Evolutionary conservation across 202 grass and related monocot species (phyloP).

Genomic region (Schoenoplectus triqueter): DNA sequence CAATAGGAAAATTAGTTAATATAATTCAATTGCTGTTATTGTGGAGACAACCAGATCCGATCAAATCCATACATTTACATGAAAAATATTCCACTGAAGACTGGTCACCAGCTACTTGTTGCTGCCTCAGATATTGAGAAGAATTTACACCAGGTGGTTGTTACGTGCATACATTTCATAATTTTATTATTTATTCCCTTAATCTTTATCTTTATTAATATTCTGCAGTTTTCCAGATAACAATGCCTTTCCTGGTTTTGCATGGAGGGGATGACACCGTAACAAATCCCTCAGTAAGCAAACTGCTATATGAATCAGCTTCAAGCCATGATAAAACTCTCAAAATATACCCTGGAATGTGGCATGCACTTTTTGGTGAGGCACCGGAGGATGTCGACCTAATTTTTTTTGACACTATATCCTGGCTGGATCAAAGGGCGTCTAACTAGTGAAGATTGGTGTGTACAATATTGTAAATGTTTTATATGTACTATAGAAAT

Average conservation of each 20-base stretch:
- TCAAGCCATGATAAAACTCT: constrained; percentile 68
- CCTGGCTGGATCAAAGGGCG: constrained; percentile 56
- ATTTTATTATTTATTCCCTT: neutral
- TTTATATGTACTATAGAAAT: neutral
- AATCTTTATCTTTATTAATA: constrained; percentile 12
- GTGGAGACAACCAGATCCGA: constrained; percentile 40
- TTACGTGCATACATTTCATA: neutral
- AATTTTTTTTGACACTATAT: constrained; percentile 62
- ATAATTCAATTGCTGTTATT: constrained; percentile 7
- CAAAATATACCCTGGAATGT: constrained; percentile 80
- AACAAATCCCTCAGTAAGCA: constrained; percentile 59
- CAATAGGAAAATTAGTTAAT: neutral
- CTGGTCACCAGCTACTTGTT: constrained; percentile 58
- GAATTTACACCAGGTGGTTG: constrained; percentile 55
- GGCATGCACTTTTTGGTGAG: constrained; percentile 66
- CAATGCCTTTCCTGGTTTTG: constrained; percentile 64
- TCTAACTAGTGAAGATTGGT: neutral
- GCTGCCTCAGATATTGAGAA: constrained; percentile 62
- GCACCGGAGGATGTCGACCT: constrained; percentile 52
- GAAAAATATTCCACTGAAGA: constrained; percentile 59
- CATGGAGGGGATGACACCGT: constrained; percentile 62
- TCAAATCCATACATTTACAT: constrained; percentile 60
- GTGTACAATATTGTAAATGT: neutral
- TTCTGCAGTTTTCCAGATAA: constrained; percentile 44
- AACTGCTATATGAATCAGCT: constrained; percentile 61